Base-by-base conservation (phyloP, 2,329 filamentous ascomycete genomes). In the Penicillium olsonii region DNA sequence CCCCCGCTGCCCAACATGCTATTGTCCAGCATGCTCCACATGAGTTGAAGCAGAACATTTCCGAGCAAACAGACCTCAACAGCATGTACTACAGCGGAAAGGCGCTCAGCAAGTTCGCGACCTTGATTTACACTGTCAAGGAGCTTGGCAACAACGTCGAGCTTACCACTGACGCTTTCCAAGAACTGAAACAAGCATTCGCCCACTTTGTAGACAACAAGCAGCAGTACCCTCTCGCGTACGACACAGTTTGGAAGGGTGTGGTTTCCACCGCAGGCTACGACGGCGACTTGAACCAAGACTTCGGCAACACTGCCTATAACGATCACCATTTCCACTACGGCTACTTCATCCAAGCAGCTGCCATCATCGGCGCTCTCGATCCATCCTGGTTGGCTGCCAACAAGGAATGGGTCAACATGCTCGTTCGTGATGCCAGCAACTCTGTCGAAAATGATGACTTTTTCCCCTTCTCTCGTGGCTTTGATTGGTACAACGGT, bases 61-160 rank as follows among this genome's bases (percentile, higher is more conserved):
- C 76, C n/a, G 74, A 75, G 0, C 86, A 94, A 63, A 84, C 84
- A 5, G 83, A 94, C 55, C 75, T 89, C 29, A 82, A 92, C 66
- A 95, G 90, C 31, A 92, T 96, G 84, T 97, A 97, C 71, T 96
- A 87, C 69, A 88, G 88, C 59, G 94, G 94, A 60, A 97, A 92
- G 77, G 87, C 84, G 1, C 73, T 94, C 15, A 87, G 85, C 54
- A 92, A 92, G 66, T 92, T 90, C 68, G 88, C 87, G 1, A 76
- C 77, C 14, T 75, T 92, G 22, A 72, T 89, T 33, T 85, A 87
- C 60, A 81, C 84, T 0, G 77, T 85, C 35, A 76, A 84, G 51
- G 80, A 87, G 56, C 70, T 92, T 53, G 68, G 87, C 5, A 76
- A 78, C 10, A 81, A 90, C 57, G 68, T 72, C 29, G 72, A 70